These are phyloP conservation scores for Yamadazyma paraphyllophila DNA, from an alignment of 805 yeast genomes.

Conservation along the genomic window DNA sequence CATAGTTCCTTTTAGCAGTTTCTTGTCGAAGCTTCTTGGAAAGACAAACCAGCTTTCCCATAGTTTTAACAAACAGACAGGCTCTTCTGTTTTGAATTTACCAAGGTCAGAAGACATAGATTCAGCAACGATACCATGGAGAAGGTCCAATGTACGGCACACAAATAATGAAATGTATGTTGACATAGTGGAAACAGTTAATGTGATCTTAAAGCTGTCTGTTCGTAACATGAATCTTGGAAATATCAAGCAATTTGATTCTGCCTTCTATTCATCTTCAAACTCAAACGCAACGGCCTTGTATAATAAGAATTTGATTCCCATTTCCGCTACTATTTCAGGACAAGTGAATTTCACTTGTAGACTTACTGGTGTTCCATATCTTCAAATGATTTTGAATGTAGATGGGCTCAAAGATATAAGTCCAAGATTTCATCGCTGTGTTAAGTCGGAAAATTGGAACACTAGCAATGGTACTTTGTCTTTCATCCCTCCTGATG, in stretches of 20 bases:
- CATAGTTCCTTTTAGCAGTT: constrained; percentile 62
- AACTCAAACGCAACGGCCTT: constrained; percentile 16
- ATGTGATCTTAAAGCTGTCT: constrained; percentile 47
- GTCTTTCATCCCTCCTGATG: constrained; percentile 88
- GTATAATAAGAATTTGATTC: constrained; percentile 22
- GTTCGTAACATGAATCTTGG: constrained; percentile 10
- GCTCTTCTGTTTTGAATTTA: constrained; percentile 12
- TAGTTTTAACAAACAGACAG: constrained; percentile 15
- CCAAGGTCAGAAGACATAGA: constrained; percentile 20
- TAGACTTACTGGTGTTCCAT: constrained; percentile 76
- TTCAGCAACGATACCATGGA: constrained; percentile 62
- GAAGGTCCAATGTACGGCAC: constrained; percentile 66
- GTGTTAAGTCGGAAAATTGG: constrained; percentile 61
- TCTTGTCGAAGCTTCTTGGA: constrained; percentile 51
- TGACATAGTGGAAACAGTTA: constrained; percentile 69
- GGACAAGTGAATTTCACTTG: constrained; percentile 67
- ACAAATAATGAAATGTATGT: constrained; percentile 83
- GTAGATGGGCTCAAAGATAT: constrained; percentile 42
- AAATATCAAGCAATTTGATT: constrained; percentile 23
- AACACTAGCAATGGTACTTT: constrained; percentile 42
- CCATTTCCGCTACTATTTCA: constrained; percentile 51
- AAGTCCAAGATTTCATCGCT: constrained; percentile 66
- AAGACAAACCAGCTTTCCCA: constrained; percentile 34
- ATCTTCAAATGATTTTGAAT: constrained; percentile 56
- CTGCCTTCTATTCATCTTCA: constrained; percentile 26